Evolutionary conservation across 192 early-diverging fungal species (phyloP).

Genomic region (Entomortierella parvispora): DNA sequence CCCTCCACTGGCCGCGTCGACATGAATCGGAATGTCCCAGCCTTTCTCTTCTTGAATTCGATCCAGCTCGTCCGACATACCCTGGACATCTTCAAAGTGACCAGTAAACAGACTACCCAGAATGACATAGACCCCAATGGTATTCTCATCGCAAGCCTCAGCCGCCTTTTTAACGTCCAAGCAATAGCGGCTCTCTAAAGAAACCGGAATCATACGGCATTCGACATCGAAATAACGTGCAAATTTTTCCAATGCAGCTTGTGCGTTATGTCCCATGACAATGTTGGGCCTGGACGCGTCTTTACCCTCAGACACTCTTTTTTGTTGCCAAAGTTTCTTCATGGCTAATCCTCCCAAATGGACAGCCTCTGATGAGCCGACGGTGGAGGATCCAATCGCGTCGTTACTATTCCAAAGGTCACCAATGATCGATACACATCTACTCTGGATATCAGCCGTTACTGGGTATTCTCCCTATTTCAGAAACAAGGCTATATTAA

Average conservation of each 20-base stretch:
- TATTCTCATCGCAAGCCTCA: slow-evolving; percentile 83
- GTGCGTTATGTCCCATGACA: slow-evolving; percentile 80
- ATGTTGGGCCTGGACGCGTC: slow-evolving; percentile 73
- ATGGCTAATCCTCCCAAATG: slow-evolving; percentile 81
- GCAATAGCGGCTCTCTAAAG: slow-evolving; percentile 55
- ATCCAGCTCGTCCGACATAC: slow-evolving; percentile 70
- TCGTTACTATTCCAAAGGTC: slow-evolving; percentile 72
- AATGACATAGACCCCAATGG: slow-evolving; percentile 82
- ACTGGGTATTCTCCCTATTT: slow-evolving; percentile 73
- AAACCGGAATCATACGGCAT: slow-evolving; percentile 71
- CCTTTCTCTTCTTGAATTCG: slow-evolving; percentile 69
- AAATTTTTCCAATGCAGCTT: slow-evolving; percentile 62
- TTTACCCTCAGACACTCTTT: slow-evolving; percentile 68
- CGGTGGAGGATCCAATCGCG: slow-evolving; percentile 74
- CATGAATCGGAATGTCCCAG: slow-evolving; percentile 81
- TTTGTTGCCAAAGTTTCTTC: slow-evolving; percentile 80
- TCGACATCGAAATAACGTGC: slow-evolving; percentile 81
- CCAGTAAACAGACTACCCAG: slow-evolving; percentile 83
- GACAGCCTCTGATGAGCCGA: slow-evolving; percentile 85
- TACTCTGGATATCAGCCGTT: slow-evolving; percentile 69
- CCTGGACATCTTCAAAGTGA: slow-evolving; percentile 81
- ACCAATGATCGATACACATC: slow-evolving; percentile 76
- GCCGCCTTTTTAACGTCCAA: slow-evolving; percentile 73
- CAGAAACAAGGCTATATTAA: neutral
- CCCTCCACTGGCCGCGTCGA: slow-evolving; percentile 87